Evolutionary conservation across 106 monocot genomes (phyloP).

Genomic region (Chionographis japonica): DNA sequence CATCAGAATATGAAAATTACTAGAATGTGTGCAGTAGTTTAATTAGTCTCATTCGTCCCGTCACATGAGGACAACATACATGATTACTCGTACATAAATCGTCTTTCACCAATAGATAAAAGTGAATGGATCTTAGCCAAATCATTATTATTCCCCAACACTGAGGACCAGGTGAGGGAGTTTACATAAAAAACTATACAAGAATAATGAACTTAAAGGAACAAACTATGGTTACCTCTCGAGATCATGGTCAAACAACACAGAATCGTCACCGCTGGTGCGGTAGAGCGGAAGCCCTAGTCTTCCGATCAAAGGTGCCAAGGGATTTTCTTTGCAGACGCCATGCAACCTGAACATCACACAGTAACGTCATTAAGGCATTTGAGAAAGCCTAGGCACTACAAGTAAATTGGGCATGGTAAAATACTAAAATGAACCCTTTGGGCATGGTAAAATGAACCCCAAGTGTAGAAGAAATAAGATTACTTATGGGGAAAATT

Average conservation of each 20-base stretch:
- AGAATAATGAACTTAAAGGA: not conserved
- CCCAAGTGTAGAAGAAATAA: not conserved
- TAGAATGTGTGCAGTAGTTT: not conserved
- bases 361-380: not conserved
- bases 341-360: constrained; percentile 78
- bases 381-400: not conserved
- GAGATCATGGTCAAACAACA: constrained; percentile 95
- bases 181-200: not conserved
- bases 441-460: not conserved
- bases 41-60: not conserved
- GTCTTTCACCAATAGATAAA: no score
- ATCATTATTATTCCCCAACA: no score
- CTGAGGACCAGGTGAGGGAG: not conserved
- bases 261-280: constrained; percentile 94
- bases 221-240: constrained; percentile 56
- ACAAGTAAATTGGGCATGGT: not conserved
- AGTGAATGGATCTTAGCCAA: no score
- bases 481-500: not conserved
- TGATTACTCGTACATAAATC: no score
- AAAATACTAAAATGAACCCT: no score
- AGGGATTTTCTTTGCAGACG: constrained; percentile 82
- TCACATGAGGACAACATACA: no score
- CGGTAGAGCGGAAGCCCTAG: constrained; percentile 89
- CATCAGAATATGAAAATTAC: not conserved
- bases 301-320: constrained; percentile 81